These are phyloP conservation scores for Hortaea werneckii DNA, from an alignment of 2,329 filamentous ascomycete genomes.

Conservation along the genomic window DNA sequence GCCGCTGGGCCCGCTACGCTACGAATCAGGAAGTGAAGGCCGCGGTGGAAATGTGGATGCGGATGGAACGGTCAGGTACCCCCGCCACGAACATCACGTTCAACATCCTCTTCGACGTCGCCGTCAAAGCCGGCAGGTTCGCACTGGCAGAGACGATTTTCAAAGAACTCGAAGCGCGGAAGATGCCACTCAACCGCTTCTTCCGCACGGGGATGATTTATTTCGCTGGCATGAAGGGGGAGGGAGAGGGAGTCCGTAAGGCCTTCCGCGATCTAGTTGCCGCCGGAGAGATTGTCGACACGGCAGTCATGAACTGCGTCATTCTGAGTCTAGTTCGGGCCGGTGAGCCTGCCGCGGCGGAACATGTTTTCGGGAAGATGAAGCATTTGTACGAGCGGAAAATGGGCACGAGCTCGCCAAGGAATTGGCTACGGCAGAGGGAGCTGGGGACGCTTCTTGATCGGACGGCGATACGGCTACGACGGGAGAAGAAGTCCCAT, in stretches of 20 bases:
- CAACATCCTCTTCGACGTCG: conserved; percentile 83
- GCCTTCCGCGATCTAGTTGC: conserved; percentile 78
- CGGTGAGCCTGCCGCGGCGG: conserved; percentile 65
- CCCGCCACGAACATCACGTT: conserved; percentile 73
- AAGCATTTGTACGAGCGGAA: conserved; percentile 47
- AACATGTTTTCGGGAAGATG: conserved; percentile 78
- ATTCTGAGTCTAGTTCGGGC: conserved; percentile 67
- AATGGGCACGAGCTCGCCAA: conserved; percentile 5
- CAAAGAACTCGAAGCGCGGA: conserved; percentile 65
- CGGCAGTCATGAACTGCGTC: conserved; percentile 74
- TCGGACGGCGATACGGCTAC: conserved; percentile 32
- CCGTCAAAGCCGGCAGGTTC: conserved; percentile 77
- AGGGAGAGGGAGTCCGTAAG: conserved; percentile 62
- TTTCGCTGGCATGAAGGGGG: conserved; percentile 65
- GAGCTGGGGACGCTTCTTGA: conserved; percentile 40
- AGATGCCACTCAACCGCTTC: conserved; percentile 61
- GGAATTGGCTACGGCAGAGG: conserved; percentile 32
- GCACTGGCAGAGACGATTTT: conserved; percentile 74
- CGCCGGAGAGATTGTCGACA: conserved; percentile 79
- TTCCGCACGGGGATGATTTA: conserved; percentile 76
- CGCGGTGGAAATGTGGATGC: conserved; percentile 69
- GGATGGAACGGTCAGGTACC: conserved; percentile 71
- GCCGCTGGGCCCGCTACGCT: conserved; percentile 54
- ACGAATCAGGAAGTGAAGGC: conserved; percentile 53
- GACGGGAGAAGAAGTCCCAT: conserved; percentile 36